Percentiles rank a stretch among this genome's conserved stretches.
Evolutionary conservation across 306 rosid genomes (phyloP).

Genomic region (Cicer pinnatifidum): DNA sequence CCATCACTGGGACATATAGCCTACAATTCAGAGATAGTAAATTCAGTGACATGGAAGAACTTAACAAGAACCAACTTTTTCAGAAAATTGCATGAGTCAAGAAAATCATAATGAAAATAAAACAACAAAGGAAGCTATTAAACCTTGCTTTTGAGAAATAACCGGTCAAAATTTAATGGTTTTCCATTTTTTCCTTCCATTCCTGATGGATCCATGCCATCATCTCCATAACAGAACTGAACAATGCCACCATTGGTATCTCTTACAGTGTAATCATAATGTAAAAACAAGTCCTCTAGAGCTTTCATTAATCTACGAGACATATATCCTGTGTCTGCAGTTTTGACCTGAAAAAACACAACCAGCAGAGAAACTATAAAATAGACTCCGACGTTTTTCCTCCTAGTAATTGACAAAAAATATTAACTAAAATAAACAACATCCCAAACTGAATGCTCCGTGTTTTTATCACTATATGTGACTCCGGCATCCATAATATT

Average conservation of each 20-base stretch:
- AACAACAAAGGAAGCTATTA: constrained; percentile 39
- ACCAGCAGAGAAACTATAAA: constrained; percentile 36
- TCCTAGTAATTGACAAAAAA: constrained; percentile 26
- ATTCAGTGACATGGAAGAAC: background rate
- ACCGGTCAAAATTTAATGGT: constrained; percentile 80
- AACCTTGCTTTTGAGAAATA: constrained; percentile 82
- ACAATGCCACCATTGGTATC: constrained; percentile 74
- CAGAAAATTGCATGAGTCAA: constrained; percentile 10
- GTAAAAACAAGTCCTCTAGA: constrained; percentile 80
- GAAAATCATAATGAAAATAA: constrained; percentile 31
- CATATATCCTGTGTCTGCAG: constrained; percentile 98
- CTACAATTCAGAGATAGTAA: constrained; percentile 45
- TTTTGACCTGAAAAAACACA: constrained; percentile 75
- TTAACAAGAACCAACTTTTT: constrained; percentile 9
- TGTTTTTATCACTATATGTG: constrained; percentile 19
- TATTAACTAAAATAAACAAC: constrained; percentile 16
- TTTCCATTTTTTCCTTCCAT: constrained; percentile 93
- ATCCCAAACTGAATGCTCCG: constrained; percentile 4
- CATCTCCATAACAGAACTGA: constrained; percentile 94
- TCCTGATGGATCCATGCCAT: constrained; percentile 91
- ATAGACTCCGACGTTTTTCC: constrained; percentile 17
- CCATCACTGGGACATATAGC: constrained; percentile 69
- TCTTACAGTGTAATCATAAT: constrained; percentile 86
- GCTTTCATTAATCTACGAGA: constrained; percentile 91
- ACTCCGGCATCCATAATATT: constrained; percentile 23